Evolutionary conservation across 1,139 yeast species (phyloP), one percentile per base, ranked within the genome.

Genomic region (Nakaseomyces sp.): DNA sequence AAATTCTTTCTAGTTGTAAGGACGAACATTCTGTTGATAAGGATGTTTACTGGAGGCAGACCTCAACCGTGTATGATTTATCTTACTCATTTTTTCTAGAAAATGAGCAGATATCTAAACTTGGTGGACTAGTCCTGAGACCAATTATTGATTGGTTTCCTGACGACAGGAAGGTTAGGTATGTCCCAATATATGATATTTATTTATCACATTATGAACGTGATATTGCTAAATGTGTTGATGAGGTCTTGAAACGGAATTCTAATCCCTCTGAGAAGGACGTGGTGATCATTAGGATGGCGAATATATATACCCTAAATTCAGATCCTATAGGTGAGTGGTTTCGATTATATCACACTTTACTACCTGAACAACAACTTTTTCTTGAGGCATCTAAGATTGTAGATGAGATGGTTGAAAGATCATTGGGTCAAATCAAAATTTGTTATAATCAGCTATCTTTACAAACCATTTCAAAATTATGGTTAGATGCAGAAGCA

Each of bases 1-100:
- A 54, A 33, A 43, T 54, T 13, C 43, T 53, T 17, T 42, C 53
- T 17, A 47, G 53, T 29, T 28, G 43, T 15, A 42, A 30, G 38
- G 45, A 40, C 2, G 32, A 29, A 16, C 18, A 41, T 16, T 20
- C 37, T 26, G 22, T 9, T 17, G 48, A 51, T 24, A 22, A 18
- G 10, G 31, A 13, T 7, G 47, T 47, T 29, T 16, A 17, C 8
- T 39, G 47, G 18, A 22, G 28, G 5, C 40, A 44, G 7, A 43
- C 47, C 9, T 30, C 13, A 5, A 45, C 44, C 15, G 52, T 52
- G 2, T 50, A 45, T 45, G 26, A 43, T 28, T 22, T 45, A 40
- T 51, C 56, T 3, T 46, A 50, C 22, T 40, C 46, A 7, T 47
- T 35, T 43, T 46, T 45, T 29, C 30, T 48, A n/a, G 20, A 20